Conservation (phyloP, 2,329 filamentous ascomycete species). For the Lasiodiplodia hormozganensis region DNA sequence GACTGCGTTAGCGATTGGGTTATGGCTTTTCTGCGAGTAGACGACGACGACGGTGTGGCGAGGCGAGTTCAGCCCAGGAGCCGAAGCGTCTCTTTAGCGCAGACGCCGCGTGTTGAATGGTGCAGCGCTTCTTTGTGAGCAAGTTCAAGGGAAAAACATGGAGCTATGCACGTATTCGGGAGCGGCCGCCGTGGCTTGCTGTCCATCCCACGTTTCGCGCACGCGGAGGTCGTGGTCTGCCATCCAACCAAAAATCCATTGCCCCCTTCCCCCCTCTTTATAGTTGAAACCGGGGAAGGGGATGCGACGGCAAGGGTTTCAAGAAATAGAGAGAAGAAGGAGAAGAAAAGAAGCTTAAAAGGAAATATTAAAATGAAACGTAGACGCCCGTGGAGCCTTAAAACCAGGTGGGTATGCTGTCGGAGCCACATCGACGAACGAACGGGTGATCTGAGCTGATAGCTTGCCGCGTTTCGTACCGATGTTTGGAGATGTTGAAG, state of each 20-base stretch:
- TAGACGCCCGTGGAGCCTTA: neutral
- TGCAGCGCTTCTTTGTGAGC: neutral
- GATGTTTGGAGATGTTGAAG: neutral
- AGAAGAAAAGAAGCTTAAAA: neutral
- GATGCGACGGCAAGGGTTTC: conserved; percentile 17
- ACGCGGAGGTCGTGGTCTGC: neutral
- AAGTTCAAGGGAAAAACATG: neutral
- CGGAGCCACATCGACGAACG: neutral
- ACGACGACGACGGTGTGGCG: neutral
- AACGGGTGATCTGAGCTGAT: neutral
- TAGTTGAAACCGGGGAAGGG: conserved; percentile 12
- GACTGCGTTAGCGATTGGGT: neutral
- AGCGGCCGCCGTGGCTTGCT: conserved; percentile 17
- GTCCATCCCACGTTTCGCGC: conserved; percentile 4
- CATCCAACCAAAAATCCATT: neutral
- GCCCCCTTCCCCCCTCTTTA: neutral
- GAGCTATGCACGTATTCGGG: conserved; percentile 22
- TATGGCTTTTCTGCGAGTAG: neutral
- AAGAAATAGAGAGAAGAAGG: neutral
- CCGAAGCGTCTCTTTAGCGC: neutral
- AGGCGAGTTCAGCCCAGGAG: neutral
- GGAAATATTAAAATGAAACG: neutral
- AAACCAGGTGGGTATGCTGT: conserved; percentile 2
- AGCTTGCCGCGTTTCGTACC: conserved; percentile 5
- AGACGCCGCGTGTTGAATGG: conserved; percentile 4